A percentile compares a stretch with the other conserved stretches of the same genome.
phyloP scores from a whole-genome alignment of 805 yeast species.

The Lachancea sp. region DNA sequence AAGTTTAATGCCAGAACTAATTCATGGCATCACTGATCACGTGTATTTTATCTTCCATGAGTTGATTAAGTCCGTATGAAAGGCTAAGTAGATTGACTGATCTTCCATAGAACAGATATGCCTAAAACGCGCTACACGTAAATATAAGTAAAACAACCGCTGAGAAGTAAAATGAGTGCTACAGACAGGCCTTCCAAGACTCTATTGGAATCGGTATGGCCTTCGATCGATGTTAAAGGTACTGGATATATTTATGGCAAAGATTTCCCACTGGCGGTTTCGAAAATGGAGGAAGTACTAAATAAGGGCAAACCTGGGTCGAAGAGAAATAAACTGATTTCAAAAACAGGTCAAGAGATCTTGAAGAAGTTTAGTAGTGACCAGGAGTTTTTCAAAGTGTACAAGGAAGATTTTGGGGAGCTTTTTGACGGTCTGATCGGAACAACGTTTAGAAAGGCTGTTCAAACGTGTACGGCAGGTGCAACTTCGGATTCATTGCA shows the following conservation, averaged over 20 bases:
- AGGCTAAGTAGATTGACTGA: too few relatives aligned
- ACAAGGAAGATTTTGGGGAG: conserved; percentile 30
- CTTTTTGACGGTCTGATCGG: conserved; percentile 32
- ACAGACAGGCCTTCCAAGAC: not conserved
- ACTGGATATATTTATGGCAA: conserved; percentile 27
- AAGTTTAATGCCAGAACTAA: too few relatives aligned
- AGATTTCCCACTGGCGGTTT: conserved; percentile 23
- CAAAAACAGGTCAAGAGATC: conserved; percentile 24
- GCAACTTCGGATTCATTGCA: not conserved
- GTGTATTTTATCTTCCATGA: too few relatives aligned
- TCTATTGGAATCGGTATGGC: conserved; percentile 24
- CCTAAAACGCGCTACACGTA: conserved; percentile 2
- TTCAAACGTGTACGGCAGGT: conserved; percentile 11
- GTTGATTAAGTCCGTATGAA: too few relatives aligned
- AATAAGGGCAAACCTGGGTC: conserved; percentile 9
- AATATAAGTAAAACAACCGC: conserved; percentile 3
- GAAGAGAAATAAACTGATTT: conserved; percentile 17
- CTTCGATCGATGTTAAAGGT: conserved; percentile 16
- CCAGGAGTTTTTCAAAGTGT: conserved; percentile 28
- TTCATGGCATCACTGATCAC: too few relatives aligned
- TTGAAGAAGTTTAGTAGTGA: conserved; percentile 28
- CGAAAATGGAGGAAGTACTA: conserved; percentile 16
- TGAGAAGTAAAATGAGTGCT: conserved; percentile 3
- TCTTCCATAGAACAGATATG: too few relatives aligned
- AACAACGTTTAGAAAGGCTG: conserved; percentile 27